A percentile compares a stretch with the other conserved stretches of the same genome.
Evolutionary conservation across 441 rosid genomes (phyloP).

Genomic region (Adansonia madagascariensis): DNA sequence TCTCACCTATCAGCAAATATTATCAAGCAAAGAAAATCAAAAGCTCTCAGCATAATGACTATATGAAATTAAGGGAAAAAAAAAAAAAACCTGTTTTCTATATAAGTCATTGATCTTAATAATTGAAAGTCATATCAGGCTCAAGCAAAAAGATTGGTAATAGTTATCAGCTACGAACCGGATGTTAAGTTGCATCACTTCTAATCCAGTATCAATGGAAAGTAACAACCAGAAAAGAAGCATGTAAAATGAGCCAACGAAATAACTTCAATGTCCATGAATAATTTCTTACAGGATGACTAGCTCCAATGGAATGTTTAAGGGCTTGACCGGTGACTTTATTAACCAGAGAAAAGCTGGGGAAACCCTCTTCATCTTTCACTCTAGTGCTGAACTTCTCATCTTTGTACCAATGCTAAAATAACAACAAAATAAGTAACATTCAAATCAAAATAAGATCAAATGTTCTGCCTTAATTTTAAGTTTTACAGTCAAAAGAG

Average conservation of each 20-base stretch:
- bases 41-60: not conserved
- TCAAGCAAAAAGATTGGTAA: not conserved
- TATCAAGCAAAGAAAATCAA: not conserved
- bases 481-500: not conserved
- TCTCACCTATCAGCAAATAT: not conserved
- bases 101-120: not conserved
- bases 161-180: not conserved
- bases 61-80: not conserved
- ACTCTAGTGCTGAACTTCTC: slow-evolving; percentile 76
- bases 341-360: slow-evolving; percentile 57
- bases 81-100: too few species aligned
- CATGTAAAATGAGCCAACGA: not conserved
- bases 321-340: slow-evolving; percentile 58
- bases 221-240: not conserved
- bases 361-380: slow-evolving; percentile 77
- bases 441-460: not conserved
- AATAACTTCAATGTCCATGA: not conserved
- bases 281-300: slow-evolving; percentile 71
- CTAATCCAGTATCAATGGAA: not conserved
- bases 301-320: slow-evolving; percentile 75
- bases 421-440: not conserved
- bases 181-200: not conserved
- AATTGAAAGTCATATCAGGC: not conserved
- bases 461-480: not conserved
- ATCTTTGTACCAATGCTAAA: slow-evolving; percentile 85